Percentiles rank a stretch among this genome's conserved stretches.
Evolutionary conservation across 148 eudicot genomes (phyloP).

Genomic region (Heliosperma pusillum): DNA sequence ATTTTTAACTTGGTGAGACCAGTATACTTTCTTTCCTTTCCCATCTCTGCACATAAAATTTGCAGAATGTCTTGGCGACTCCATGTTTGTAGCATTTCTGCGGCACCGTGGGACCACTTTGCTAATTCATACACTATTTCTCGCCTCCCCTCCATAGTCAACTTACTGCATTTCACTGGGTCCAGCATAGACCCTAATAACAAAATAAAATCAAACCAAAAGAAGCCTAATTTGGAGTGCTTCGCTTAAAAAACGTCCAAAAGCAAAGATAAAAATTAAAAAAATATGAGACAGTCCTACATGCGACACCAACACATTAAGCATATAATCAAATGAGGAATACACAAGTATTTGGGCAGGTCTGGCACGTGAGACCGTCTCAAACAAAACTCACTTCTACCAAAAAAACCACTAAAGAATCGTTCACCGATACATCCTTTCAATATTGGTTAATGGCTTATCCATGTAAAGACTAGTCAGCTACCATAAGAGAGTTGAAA

Average conservation of each 20-base stretch:
- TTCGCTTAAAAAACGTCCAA: neutral
- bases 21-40: slow-evolving; percentile 87
- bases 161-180: slow-evolving; percentile 55
- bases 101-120: slow-evolving; percentile 61
- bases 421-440: neutral
- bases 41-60: slow-evolving; percentile 73
- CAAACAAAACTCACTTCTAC: too few species aligned
- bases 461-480: slow-evolving; percentile 16
- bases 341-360: too few species aligned
- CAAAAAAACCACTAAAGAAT: neutral
- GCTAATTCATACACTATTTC: slow-evolving; percentile 65
- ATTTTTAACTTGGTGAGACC: slow-evolving; percentile 79
- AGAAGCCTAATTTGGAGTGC: slow-evolving; percentile 4
- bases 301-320: too few species aligned
- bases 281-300: neutral
- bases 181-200: slow-evolving; percentile 49
- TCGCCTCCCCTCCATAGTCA: slow-evolving; percentile 73
- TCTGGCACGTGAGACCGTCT: too few species aligned
- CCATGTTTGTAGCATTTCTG: slow-evolving; percentile 70
- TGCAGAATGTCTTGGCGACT: slow-evolving; percentile 81
- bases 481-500: slow-evolving; percentile 13
- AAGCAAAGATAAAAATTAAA: neutral
- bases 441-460: neutral
- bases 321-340: too few species aligned
- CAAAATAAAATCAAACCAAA: slow-evolving; percentile 17